Evolutionary conservation across 192 early-diverging fungal species (phyloP).

Genomic region (Coemansia sp.): DNA sequence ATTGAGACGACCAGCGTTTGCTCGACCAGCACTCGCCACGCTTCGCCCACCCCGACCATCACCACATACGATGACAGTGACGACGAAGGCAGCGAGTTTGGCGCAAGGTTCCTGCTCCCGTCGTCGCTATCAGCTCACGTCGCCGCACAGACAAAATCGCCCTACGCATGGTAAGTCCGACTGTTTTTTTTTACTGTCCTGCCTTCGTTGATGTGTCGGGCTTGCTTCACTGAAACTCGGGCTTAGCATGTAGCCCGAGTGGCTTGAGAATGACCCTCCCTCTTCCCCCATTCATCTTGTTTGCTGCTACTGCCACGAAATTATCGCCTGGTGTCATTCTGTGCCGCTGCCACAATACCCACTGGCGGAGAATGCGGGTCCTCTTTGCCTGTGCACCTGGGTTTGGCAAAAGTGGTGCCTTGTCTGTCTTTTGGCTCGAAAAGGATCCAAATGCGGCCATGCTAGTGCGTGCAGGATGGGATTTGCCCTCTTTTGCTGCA

Average conservation of each 20-base stretch:
- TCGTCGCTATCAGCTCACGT: slow-evolving; percentile 46
- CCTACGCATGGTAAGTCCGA: slow-evolving; percentile 52
- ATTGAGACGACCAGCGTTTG: slow-evolving; percentile 32
- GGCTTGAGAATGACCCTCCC: slow-evolving; percentile 4
- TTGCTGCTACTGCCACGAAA: neutral
- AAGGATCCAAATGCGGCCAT: neutral
- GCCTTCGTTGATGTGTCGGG: neutral
- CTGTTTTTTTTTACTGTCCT: neutral
- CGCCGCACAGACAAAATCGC: slow-evolving; percentile 45
- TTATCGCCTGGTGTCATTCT: neutral
- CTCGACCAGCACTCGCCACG: slow-evolving; percentile 36
- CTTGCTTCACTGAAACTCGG: neutral
- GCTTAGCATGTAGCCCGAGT: neutral
- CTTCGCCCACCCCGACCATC: slow-evolving; percentile 48
- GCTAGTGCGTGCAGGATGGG: neutral
- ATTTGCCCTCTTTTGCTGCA: neutral
- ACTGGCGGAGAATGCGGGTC: slow-evolving; percentile 5
- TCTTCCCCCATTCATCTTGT: neutral
- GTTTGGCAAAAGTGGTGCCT: neutral
- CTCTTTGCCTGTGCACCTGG: neutral
- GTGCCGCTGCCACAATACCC: slow-evolving; percentile 1
- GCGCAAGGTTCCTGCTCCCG: slow-evolving; percentile 8
- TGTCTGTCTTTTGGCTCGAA: neutral
- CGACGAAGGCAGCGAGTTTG: slow-evolving; percentile 5
- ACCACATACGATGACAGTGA: slow-evolving; percentile 26